Evolutionary conservation across 345 rosid species (phyloP).

Genomic region (Aegle marmelos): DNA sequence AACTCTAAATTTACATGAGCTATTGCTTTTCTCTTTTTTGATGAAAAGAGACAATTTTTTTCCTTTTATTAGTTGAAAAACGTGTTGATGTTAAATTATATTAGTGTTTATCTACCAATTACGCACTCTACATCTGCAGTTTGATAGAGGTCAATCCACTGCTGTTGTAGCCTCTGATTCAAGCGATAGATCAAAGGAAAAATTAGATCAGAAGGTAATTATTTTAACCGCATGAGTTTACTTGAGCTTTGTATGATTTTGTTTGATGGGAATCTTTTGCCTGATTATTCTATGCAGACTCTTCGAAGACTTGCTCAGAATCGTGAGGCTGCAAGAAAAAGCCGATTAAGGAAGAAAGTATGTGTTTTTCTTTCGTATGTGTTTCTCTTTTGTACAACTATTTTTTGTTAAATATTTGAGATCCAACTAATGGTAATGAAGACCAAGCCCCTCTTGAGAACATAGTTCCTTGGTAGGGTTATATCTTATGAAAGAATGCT

Average conservation of each 20-base stretch:
- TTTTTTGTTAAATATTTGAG: background rate
- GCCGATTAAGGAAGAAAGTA: constrained; percentile 93
- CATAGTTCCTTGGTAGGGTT: background rate
- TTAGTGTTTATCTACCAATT: constrained; percentile 16
- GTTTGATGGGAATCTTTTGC: constrained; percentile 19
- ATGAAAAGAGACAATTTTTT: background rate
- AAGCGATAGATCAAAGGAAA: constrained; percentile 89
- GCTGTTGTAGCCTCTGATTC: constrained; percentile 73
- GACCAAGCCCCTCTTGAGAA: background rate
- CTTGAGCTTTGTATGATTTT: constrained; percentile 5
- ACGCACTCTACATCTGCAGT: constrained; percentile 41
- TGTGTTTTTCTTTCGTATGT: constrained; percentile 5
- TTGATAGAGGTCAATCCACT: constrained; percentile 50
- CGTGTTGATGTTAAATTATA: constrained; percentile 2
- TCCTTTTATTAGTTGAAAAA: background rate
- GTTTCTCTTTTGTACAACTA: background rate
- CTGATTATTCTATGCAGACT: constrained; percentile 50
- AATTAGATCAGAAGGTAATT: constrained; percentile 90
- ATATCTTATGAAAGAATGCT: background rate
- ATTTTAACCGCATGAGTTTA: constrained; percentile 12
- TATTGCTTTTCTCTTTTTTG: constrained; percentile 2
- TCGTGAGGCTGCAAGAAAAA: constrained; percentile 98
- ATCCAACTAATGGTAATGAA: background rate
- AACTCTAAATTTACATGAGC: background rate
- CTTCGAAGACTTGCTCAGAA: constrained; percentile 98